Percentiles rank a stretch among this genome's conserved stretches.
Evolutionary conservation across 2,329 filamentous ascomycete species (phyloP).

Genomic region (Neonectria sp.): DNA sequence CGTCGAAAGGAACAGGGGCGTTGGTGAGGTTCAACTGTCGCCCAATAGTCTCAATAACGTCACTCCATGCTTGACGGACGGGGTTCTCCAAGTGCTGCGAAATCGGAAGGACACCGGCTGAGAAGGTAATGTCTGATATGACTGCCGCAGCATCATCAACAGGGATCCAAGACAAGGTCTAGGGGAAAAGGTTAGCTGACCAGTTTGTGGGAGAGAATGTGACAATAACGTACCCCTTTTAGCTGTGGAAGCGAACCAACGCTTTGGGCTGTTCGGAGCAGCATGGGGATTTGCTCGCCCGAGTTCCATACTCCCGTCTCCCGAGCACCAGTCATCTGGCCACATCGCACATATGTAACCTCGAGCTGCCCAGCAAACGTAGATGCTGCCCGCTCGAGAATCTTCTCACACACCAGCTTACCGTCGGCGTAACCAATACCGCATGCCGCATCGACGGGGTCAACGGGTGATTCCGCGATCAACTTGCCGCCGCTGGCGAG

Average conservation of each 20-base stretch:
- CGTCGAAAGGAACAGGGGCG: conserved; percentile 23
- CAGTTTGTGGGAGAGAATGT: background rate
- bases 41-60: conserved; percentile 21
- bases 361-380: conserved; percentile 26
- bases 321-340: conserved; percentile 39
- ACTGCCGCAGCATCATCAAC: conserved; percentile 35
- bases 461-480: conserved; percentile 34
- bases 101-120: conserved; percentile 7
- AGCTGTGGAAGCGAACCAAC: conserved; percentile 34
- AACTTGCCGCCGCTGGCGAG: conserved; percentile 17
- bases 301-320: conserved; percentile 37
- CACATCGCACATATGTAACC: conserved; percentile 36
- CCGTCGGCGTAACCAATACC: conserved; percentile 43
- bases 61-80: conserved; percentile 32
- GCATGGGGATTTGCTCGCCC: conserved; percentile 40
- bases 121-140: conserved; percentile 34
- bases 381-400: conserved; percentile 33
- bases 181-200: conserved; percentile 9
- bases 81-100: conserved; percentile 37
- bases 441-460: conserved; percentile 30
- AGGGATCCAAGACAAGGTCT: conserved; percentile 40
- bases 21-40: conserved; percentile 27
- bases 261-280: conserved; percentile 35
- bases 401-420: conserved; percentile 43
- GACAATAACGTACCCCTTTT: conserved; percentile 27